A percentile compares a stretch with the other conserved stretches of the same genome.
phyloP scores from a whole-genome alignment of 805 yeast species.

The Starmerella kuoi region DNA sequence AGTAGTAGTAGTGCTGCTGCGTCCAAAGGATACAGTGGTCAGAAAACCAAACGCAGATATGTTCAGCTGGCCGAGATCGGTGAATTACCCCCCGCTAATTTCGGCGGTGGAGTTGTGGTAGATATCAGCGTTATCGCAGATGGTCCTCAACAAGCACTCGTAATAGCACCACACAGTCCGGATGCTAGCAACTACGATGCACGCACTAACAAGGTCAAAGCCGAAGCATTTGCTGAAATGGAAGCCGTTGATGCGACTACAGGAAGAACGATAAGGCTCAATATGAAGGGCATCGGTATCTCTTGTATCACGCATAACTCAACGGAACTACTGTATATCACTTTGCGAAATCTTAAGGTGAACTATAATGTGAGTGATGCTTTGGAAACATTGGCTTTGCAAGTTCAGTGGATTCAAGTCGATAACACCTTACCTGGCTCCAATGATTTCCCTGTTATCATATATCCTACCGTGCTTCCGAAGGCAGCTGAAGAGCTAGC shows the following conservation, averaged over 20 bases:
- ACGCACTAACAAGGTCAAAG: slow-evolving; percentile 12
- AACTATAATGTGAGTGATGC: slow-evolving; percentile 72
- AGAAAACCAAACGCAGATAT: slow-evolving; percentile 33
- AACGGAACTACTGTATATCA: slow-evolving; percentile 75
- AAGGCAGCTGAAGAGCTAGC: slow-evolving; percentile 72
- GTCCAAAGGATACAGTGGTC: not conserved
- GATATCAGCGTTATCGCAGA: slow-evolving; percentile 91
- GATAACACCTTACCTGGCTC: slow-evolving; percentile 89
- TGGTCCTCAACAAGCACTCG: slow-evolving; percentile 84
- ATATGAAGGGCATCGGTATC: slow-evolving; percentile 69
- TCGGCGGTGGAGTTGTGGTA: slow-evolving; percentile 42
- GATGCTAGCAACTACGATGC: slow-evolving; percentile 54
- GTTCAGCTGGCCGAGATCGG: slow-evolving; percentile 91
- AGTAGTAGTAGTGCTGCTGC: not conserved
- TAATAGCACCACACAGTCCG: slow-evolving; percentile 72
- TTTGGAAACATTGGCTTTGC: slow-evolving; percentile 66
- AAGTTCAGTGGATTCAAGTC: slow-evolving; percentile 86
- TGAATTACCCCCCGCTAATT: slow-evolving; percentile 68
- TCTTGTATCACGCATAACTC: slow-evolving; percentile 61
- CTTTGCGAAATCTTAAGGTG: slow-evolving; percentile 67
- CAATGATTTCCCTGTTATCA: slow-evolving; percentile 60
- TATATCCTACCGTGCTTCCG: slow-evolving; percentile 85
- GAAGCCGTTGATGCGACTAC: slow-evolving; percentile 16
- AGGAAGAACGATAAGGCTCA: slow-evolving; percentile 36
- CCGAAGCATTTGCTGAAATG: slow-evolving; percentile 19